Evolutionary conservation across 1,284 basidiomycete genomes (phyloP).

Genomic region (Volvariella surrecta): DNA sequence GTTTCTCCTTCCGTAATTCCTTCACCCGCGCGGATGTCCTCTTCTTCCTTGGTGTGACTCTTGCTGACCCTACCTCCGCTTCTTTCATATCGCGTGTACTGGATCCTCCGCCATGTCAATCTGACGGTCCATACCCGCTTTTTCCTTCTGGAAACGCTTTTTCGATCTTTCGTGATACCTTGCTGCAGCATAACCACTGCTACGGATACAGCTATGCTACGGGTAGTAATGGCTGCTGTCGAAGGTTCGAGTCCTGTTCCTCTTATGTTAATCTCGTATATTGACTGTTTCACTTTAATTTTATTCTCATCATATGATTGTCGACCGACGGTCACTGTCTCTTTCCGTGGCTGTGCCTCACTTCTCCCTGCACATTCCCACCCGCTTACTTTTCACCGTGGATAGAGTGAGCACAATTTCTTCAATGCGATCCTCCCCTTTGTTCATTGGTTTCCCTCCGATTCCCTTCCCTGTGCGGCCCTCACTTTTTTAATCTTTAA

Average conservation of each 20-base stretch:
- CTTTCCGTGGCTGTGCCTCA: too few relatives aligned
- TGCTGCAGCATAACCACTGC: conserved; percentile 79
- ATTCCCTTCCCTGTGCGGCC: conserved; percentile 1
- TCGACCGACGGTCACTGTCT: too few relatives aligned
- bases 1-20: background rate
- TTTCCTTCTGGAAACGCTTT: too few relatives aligned
- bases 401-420: conserved; percentile 63
- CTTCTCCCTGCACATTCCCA: too few relatives aligned
- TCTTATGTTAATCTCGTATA: too few relatives aligned
- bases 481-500: conserved; percentile 8
- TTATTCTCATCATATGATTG: background rate
- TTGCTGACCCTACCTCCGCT: conserved; percentile 1
- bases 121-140: too few relatives aligned
- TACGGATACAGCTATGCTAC: conserved; percentile 85
- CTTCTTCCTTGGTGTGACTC: background rate
- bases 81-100: too few relatives aligned
- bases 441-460: conserved; percentile 18
- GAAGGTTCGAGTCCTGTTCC: conserved; percentile 51
- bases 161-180: background rate
- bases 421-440: conserved; percentile 7
- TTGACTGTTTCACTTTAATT: background rate
- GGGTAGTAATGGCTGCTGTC: conserved; percentile 91
- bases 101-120: too few relatives aligned
- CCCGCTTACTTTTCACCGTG: too few relatives aligned
- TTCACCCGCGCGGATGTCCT: conserved; percentile 1